phyloP scores from a whole-genome alignment of 768 basidiomycete species.

The Serendipita sp. region DNA sequence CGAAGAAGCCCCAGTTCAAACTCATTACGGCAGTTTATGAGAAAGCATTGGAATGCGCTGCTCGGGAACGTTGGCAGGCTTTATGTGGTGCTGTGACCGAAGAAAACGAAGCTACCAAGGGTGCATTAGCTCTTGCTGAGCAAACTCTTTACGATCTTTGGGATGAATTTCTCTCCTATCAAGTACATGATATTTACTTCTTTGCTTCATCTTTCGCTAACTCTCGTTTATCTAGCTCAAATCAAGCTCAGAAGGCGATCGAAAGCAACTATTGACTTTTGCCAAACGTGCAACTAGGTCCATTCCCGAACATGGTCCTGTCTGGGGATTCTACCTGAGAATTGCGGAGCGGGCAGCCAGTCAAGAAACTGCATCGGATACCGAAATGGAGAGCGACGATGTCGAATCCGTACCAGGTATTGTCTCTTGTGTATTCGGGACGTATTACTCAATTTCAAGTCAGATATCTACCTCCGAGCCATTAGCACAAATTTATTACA shows the following conservation, averaged over 20 bases:
- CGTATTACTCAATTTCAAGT: not conserved
- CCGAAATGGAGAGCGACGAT: not conserved
- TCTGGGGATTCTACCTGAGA: not conserved
- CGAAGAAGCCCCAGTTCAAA: not conserved
- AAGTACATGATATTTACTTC: not conserved
- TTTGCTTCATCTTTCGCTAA: not conserved
- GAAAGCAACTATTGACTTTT: not conserved
- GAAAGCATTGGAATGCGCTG: slow-evolving; percentile 13
- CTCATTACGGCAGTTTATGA: not conserved
- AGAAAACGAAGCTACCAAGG: not conserved
- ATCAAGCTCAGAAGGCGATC: not conserved
- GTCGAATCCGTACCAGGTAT: not conserved
- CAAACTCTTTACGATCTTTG: not conserved
- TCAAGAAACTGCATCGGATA: slow-evolving; percentile 12
- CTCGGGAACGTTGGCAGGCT: not conserved
- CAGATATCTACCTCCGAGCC: slow-evolving; percentile 44
- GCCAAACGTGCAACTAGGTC: not conserved
- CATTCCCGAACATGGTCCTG: not conserved
- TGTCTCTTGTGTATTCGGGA: not conserved
- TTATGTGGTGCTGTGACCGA: not conserved
- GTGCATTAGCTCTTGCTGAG: not conserved
- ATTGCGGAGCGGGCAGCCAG: not conserved
- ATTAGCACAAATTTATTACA: slow-evolving; percentile 38
- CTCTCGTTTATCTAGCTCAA: not conserved
- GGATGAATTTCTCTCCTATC: not conserved